Base-by-base conservation (phyloP, 1,139 yeast species). In the Meyerozyma athensensis region DNA sequence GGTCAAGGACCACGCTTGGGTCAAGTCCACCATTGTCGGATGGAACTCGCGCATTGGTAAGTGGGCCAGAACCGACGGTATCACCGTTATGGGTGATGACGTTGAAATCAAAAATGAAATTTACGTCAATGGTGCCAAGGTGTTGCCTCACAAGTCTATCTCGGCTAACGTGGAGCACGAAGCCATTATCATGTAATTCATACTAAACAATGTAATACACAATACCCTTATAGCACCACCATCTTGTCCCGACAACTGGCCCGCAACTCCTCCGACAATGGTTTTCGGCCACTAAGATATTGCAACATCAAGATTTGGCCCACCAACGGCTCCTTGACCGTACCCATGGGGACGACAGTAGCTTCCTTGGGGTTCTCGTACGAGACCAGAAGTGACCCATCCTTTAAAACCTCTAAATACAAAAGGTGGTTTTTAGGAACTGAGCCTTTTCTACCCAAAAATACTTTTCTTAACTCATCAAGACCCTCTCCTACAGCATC, bases 61-160 rank as follows among this genome's bases (percentile, higher is more conserved):
- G 68, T 92, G 99, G 99, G 96, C 97, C 48, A 89, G 99, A 77
- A 81, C 95, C 50, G 98, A 92, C 71, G 96, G 96, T 72, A 86
- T 82, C 55, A 86, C 97, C 47, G 98, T 94, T 43, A 80, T 94
- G 59, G 99, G 98, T 72, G 99, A 94, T 67, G 99, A 94, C 53
- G 99, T 94, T 52, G 95, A 90, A 65, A 86, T 94, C 62, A 89
- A 90, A 76, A 97, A 94, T 64, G 99, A 92, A 76, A 79, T 94
- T 61, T 94, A 94, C 77, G 96, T 94, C 55, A 92, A 92, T 67
- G 98, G 98, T 68, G 98, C 97, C 68, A 90, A 94, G 67, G 97
- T 94, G 52, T 80, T 94, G 64, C 99, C 99, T 52, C 98, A 94
- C 79, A 94, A 94, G 78, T 77, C 96, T 48, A 92, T 94, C 66